phyloP scores from a whole-genome alignment of 1,139 yeast species.

The Taphrina confusa region DNA sequence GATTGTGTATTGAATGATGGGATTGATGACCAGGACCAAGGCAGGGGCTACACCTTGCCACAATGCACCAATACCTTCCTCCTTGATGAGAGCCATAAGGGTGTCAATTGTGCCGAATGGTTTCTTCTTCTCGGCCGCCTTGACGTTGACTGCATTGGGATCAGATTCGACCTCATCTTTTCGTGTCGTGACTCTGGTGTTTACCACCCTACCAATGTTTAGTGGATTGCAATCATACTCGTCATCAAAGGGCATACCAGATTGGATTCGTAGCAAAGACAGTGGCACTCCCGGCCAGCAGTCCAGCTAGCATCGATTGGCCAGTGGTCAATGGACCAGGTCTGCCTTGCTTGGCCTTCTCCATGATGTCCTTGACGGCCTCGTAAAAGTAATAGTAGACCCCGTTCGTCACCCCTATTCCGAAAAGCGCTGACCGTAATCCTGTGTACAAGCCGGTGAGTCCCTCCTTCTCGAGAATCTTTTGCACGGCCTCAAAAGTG shows the following conservation, averaged over 20 bases:
- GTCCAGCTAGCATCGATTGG: conserved; percentile 78
- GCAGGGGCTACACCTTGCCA: conserved; percentile 84
- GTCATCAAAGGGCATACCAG: conserved; percentile 57
- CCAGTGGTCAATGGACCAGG: conserved; percentile 52
- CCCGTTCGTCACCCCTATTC: conserved; percentile 81
- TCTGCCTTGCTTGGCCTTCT: conserved; percentile 46
- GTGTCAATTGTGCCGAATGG: conserved; percentile 54
- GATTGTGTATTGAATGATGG: conserved; percentile 87
- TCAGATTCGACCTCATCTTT: conserved; percentile 29
- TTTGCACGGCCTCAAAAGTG: conserved; percentile 49
- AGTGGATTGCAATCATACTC: conserved; percentile 46
- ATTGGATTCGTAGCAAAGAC: conserved; percentile 87
- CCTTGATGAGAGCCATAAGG: conserved; percentile 61
- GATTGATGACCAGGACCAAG: conserved; percentile 75
- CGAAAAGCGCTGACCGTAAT: conserved; percentile 81
- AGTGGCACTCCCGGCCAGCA: conserved; percentile 84
- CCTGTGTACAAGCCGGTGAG: conserved; percentile 75
- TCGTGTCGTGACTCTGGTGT: conserved; percentile 41
- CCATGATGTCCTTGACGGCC: conserved; percentile 59
- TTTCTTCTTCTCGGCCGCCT: conserved; percentile 34
- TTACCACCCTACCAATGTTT: conserved; percentile 44
- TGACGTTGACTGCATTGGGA: conserved; percentile 26
- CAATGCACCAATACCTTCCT: conserved; percentile 70
- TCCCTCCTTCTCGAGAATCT: conserved; percentile 65
- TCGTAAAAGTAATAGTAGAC: conserved; percentile 91